phyloP scores from a whole-genome alignment of 192 early-diverging fungal genomes.

The Coemansia aciculifera region DNA sequence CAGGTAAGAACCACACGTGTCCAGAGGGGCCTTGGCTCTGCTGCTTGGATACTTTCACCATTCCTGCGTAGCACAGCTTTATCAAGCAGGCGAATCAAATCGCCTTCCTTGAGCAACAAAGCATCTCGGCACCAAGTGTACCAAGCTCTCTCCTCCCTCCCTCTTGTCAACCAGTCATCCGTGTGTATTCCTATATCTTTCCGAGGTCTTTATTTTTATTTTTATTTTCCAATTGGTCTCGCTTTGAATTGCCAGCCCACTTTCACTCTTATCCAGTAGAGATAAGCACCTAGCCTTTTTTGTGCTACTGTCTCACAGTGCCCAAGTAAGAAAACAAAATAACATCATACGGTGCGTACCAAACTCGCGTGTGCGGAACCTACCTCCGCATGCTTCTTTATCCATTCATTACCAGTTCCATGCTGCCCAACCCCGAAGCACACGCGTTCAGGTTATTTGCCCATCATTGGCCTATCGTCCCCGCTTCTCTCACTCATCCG shows the following conservation, averaged over 20 bases:
- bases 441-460: slow-evolving; percentile 8
- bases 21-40: background rate
- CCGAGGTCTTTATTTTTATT: background rate
- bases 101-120: background rate
- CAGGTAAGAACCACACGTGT: slow-evolving; percentile 1
- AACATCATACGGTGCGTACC: slow-evolving; percentile 7
- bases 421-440: slow-evolving; percentile 3
- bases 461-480: background rate
- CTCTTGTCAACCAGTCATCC: background rate
- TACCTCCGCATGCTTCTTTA: background rate
- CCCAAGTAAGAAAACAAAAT: background rate
- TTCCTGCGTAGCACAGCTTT: background rate
- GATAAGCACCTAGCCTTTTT: background rate
- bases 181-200: background rate
- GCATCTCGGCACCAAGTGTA: background rate
- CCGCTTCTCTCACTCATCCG: background rate
- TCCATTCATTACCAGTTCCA: background rate
- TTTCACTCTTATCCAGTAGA: background rate
- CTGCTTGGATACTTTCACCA: background rate
- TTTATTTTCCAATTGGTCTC: background rate
- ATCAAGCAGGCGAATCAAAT: background rate
- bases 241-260: background rate
- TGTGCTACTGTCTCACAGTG: background rate
- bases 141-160: background rate
- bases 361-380: background rate